phyloP scores from a whole-genome alignment of 2,329 filamentous ascomycete species.

The Talaromyces funiculosus region DNA sequence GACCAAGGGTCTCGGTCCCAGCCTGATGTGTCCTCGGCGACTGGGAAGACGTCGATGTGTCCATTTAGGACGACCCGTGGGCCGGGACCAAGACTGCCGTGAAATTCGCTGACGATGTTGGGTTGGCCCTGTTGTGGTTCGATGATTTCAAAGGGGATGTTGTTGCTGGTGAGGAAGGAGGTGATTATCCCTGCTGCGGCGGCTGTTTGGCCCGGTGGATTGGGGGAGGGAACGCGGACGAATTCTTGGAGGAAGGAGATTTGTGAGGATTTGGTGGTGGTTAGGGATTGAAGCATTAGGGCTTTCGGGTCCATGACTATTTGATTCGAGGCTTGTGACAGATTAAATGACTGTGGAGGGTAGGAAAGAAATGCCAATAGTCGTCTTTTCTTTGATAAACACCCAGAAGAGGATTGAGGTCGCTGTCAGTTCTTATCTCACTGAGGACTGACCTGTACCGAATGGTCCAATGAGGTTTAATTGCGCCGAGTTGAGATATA shows the following conservation, averaged over 20 bases:
- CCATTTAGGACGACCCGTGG: constrained; percentile 38
- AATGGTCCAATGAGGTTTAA: neutral
- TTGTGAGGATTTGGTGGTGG: neutral
- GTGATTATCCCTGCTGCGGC: neutral
- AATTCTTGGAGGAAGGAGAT: neutral
- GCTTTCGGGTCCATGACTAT: neutral
- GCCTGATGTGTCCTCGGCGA: constrained; percentile 21
- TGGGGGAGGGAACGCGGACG: neutral
- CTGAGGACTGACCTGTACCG: neutral
- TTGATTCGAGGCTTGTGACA: neutral
- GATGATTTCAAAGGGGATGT: neutral
- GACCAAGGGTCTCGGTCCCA: constrained; percentile 36
- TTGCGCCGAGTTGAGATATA: neutral
- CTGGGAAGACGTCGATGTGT: constrained; percentile 41
- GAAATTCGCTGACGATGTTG: constrained; percentile 2
- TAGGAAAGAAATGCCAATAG: neutral
- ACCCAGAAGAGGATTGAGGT: too few species aligned
- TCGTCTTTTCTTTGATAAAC: too few species aligned
- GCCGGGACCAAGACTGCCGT: neutral
- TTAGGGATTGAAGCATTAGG: neutral
- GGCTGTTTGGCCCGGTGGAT: neutral
- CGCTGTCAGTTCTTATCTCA: neutral
- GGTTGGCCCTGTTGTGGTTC: neutral
- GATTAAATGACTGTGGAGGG: neutral
- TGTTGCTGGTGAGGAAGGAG: neutral